Percentiles rank a stretch among this genome's conserved stretches.
phyloP scores from a whole-genome alignment of 768 basidiomycete species.

The Boletus subcaerulescens region DNA sequence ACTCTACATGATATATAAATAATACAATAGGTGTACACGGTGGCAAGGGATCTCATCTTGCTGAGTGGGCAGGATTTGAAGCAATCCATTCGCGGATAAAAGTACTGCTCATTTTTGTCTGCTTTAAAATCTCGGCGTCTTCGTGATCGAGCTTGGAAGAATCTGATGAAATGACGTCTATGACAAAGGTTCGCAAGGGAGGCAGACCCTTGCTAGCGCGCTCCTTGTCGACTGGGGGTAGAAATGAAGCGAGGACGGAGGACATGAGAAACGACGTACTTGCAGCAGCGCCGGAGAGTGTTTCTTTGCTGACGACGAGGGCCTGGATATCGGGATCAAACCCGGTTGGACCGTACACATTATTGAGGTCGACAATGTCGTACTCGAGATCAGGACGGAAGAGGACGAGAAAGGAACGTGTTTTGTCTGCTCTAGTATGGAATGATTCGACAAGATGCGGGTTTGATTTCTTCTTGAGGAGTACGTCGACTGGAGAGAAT shows the following conservation, averaged over 20 bases:
- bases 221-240: slow-evolving; percentile 55
- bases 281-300: slow-evolving; percentile 66
- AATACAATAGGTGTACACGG: slow-evolving; percentile 6
- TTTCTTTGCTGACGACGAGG: slow-evolving; percentile 90
- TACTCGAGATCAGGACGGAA: slow-evolving; percentile 65
- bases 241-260: background rate
- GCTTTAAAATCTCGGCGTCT: slow-evolving; percentile 67
- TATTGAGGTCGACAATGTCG: slow-evolving; percentile 71
- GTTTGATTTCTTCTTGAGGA: slow-evolving; percentile 71
- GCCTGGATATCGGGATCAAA: slow-evolving; percentile 88
- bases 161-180: slow-evolving; percentile 84
- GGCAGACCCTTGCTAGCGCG: slow-evolving; percentile 57
- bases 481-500: slow-evolving; percentile 53
- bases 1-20: background rate
- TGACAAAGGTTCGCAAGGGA: slow-evolving; percentile 65
- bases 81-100: slow-evolving; percentile 88
- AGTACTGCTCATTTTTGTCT: slow-evolving; percentile 92
- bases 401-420: slow-evolving; percentile 65
- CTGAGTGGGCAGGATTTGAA: slow-evolving; percentile 8
- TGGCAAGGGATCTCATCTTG: slow-evolving; percentile 4
- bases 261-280: slow-evolving; percentile 42
- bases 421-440: slow-evolving; percentile 48
- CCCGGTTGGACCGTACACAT: slow-evolving; percentile 91
- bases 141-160: slow-evolving; percentile 56
- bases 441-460: slow-evolving; percentile 66